Evolutionary conservation across 306 rosid genomes (phyloP), one percentile per base, ranked within the genome.

Genomic region (Gillenia trifoliata): DNA sequence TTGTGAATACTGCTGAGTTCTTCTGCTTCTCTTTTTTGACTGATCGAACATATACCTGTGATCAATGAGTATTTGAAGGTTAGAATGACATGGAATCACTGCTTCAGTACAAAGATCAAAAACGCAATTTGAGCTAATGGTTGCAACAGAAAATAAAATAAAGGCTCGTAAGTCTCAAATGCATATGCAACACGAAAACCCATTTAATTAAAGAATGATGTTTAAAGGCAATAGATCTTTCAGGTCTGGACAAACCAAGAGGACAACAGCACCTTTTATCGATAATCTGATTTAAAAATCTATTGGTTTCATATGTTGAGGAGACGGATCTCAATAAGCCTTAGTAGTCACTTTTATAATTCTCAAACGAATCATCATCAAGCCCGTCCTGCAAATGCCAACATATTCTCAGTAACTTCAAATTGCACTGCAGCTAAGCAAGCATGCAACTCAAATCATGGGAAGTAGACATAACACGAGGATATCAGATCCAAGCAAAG

Each of bases 301-400:
- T 82, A 81, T 75, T 81, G 86, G 90, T 88, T 86, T 94, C 92
- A 41, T 90, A 88, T 26, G 85, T n/a, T 60, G 71, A 94, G 98
- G 64, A n/a, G 96, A 91, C 30, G 97, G 91, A 85, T 90, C 99
- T 82, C 83, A 94, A 82, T 73, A 94, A 86, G n/a, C n/a, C 88
- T 86, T 91, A 88, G 57, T 57, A 94, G 77, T 25, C 97, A 75
- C 75, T 91, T 86, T 71, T 94, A 68, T 88, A 94, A 79, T 90
- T 83, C 84, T 87, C 95, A 77, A 94, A 94, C 47, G 96, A 83
- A 74, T 76, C 82, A 16, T 69, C 88, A 68, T 94, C 98, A 57
- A 94, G 93, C 70, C 83, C 90, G 64, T 81, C 89, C 98, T 94
- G 88, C 84, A 85, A 57, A 80, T 79, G 25, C 79, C 57, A 78